Base-by-base conservation (phyloP, 1,284 basidiomycete species). In the Rhodotorula glutinis region DNA sequence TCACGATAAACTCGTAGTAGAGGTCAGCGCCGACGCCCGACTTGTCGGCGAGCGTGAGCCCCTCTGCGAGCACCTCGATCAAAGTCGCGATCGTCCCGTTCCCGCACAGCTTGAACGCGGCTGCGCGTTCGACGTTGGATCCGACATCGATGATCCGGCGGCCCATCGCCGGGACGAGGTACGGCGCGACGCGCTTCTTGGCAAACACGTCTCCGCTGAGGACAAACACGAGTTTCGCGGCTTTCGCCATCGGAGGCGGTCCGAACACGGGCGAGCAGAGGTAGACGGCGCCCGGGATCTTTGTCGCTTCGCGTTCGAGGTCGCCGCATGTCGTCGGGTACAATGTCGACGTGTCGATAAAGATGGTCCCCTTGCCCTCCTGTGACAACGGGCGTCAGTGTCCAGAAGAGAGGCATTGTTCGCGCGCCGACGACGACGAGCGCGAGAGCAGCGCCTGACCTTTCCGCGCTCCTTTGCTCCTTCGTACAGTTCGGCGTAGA, bases 181-280 rank as follows among this genome's bases (percentile, higher is more conserved):
- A 81, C 76, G 90, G 85, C 2, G 87, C 86, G 3, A 88, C 84
- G 75, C 89, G 85, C 77, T 91, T 90, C 82, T 92, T 93, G 55
- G 87, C 87, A 65, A 86, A 85, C 77, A 91, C 88, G 77, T 92
- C 88, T 13, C 92, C 92, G 4, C 87, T 86, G 81, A 93, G 87
- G 57, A 88, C 84, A 62, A 92, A 83, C 53, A 94, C 77, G 23
- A 95, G 84, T 64, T 87, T 83, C 2, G 86, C 87, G 19, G 82
- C 56, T 47, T 88, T 85, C 11, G 57, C 46, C 10, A 52, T 46
- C n/a, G 38, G 57, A 21, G 38, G 27, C 7, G 87, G 82, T 17
- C 91, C 92, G 70, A 94, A 91, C 14, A 92, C 87, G 7, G 91
- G 92, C 46, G 85, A 86, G 41, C 88, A 85, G 67, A 95, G 83